phyloP scores from a whole-genome alignment of 2,329 filamentous ascomycete species.

The Ustulina deusta region DNA sequence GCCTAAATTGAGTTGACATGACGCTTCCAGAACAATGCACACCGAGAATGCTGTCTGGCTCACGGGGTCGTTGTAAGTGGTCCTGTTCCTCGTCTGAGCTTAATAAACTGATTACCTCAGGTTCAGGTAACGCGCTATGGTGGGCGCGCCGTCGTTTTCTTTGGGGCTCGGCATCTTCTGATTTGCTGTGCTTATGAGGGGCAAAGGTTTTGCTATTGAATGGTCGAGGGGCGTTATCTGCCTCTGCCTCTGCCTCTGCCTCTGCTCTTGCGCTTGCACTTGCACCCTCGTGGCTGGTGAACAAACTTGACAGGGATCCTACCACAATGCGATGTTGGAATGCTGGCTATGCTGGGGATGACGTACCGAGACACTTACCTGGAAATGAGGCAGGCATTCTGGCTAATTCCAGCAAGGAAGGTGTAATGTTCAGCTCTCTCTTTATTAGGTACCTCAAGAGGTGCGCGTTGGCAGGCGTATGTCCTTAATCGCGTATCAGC shows the following conservation, averaged over 20 bases:
- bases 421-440: not conserved
- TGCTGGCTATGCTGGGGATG: not conserved
- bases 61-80: not conserved
- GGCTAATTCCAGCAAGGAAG: slow-evolving; percentile 12
- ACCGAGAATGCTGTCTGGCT: not conserved
- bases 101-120: slow-evolving; percentile 33
- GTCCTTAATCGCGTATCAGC: not conserved
- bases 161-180: slow-evolving; percentile 7
- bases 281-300: slow-evolving; percentile 1
- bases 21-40: not conserved
- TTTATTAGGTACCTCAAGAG: not conserved
- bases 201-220: not conserved
- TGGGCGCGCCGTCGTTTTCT: slow-evolving; percentile 25
- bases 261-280: not conserved
- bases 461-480: not conserved
- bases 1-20: not conserved
- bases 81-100: slow-evolving; percentile 29
- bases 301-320: slow-evolving; percentile 6
- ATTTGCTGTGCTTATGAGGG: not conserved
- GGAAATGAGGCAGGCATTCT: slow-evolving; percentile 20
- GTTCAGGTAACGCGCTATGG: not conserved
- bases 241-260: not conserved
- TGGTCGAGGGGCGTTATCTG: not conserved
- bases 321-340: not conserved
- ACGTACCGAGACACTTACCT: slow-evolving; percentile 27